Conservation (phyloP, 129 eudicot genomes). For the Flaveria trinervia region DNA sequence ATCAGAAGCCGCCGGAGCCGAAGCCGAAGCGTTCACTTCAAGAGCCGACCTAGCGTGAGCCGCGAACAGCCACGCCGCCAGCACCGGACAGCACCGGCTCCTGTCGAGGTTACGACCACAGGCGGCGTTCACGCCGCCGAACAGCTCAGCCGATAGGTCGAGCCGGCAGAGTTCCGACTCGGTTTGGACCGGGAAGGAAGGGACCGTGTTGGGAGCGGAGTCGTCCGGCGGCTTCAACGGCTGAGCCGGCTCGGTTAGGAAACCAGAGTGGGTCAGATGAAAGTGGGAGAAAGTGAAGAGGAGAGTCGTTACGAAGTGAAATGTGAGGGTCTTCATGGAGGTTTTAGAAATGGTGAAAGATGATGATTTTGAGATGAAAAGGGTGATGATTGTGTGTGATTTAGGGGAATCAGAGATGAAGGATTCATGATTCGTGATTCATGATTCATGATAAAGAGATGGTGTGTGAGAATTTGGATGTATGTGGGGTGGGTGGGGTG, state of each 20-base stretch:
- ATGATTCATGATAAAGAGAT: conserved; percentile 26
- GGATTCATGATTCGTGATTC: conserved; percentile 25
- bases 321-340: not conserved
- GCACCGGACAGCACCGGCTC: conserved; percentile 91
- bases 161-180: conserved; percentile 63
- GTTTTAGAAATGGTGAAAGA: not conserved
- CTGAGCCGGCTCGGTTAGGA: conserved; percentile 67
- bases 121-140: conserved; percentile 92
- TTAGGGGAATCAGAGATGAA: conserved; percentile 17
- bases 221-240: conserved; percentile 63
- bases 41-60: conserved; percentile 95
- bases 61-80: conserved; percentile 96
- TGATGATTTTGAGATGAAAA: conserved; percentile 19
- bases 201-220: conserved; percentile 68
- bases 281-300: conserved; percentile 1
- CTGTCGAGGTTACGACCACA: conserved; percentile 88
- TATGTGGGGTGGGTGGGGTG: conserved; percentile 44
- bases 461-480: conserved; percentile 58
- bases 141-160: conserved; percentile 79
- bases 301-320: conserved; percentile 3
- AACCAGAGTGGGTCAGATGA: conserved; percentile 35
- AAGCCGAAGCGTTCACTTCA: conserved; percentile 35
- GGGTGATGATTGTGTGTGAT: conserved; percentile 16
- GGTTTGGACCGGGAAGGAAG: conserved; percentile 82
- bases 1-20: conserved; percentile 59